Base-by-base conservation (phyloP, 202 grass and related monocot species). In the Saccharum hybrid region DNA sequence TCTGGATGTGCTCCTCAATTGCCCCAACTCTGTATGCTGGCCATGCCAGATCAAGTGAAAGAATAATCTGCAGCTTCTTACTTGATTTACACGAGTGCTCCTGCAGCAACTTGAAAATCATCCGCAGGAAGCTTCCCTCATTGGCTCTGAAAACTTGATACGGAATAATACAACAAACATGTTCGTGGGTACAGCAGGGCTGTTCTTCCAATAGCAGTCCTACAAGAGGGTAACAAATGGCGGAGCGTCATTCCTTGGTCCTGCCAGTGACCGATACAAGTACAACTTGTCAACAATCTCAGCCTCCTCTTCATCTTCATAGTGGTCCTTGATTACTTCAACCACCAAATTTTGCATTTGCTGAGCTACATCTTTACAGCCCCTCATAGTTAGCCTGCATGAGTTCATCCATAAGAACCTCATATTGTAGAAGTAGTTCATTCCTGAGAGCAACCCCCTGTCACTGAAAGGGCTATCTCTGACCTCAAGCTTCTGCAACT, bases 341-440 rank as follows among this genome's bases (percentile, higher is more conserved):
- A 98, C 96, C 60, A 91, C 92, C 75, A 98, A 75, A 64, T 86
- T 78, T n/a, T 90, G 89, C 83, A 90, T 96, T 54, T 85, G 83
- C 66, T 68, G 73, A 23, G 96, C 96, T 33, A 98, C 86, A 45
- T 90, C 82, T 54, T 68, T 81, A 84, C 96, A 98, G 0, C 88
- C 93, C 36, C 76, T 91, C 87, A 89, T 86, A 6, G 96, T 94
- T 66, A 96, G 81, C 63, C 64, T 86, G 89, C 96, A 98, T 1
- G 92, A 89, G 21, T 92, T 96, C 96, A 98, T 98, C 96, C 93
- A 98, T 48, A 98, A 86, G 79, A 94, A 98, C 79, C 93, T 93
- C 96, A 98, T 98, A 45, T 92, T 91, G 76, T 98, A 92, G 80
- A 90, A 91, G 70, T 89, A 91, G 38, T 85, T 75, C 4, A 88